These are phyloP conservation scores for Venturia aucupariae DNA, from an alignment of 2,329 filamentous ascomycete species.

Conservation along the genomic window DNA sequence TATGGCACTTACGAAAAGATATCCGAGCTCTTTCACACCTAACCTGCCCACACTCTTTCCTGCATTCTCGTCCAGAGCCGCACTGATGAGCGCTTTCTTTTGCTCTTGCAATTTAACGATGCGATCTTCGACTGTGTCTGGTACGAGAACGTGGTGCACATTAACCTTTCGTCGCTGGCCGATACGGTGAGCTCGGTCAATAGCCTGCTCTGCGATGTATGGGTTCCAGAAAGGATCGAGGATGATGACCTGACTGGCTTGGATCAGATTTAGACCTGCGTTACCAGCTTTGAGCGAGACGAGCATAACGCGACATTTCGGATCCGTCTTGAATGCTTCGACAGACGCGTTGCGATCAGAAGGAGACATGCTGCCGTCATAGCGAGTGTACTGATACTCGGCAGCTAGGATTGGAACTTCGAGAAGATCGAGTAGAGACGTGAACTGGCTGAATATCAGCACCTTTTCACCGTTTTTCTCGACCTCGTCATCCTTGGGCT, in stretches of 20 bases:
- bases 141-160: conserved; percentile 70
- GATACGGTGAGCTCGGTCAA: conserved; percentile 82
- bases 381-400: conserved; percentile 54
- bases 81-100: conserved; percentile 68
- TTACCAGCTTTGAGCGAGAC: conserved; percentile 75
- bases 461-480: conserved; percentile 65
- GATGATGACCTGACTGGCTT: conserved; percentile 77
- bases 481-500: conserved; percentile 18
- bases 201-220: conserved; percentile 83
- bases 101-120: conserved; percentile 70
- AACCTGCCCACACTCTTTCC: conserved; percentile 9
- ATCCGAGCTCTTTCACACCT: conserved; percentile 11
- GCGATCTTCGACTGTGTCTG: conserved; percentile 76
- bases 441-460: conserved; percentile 76
- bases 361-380: conserved; percentile 67
- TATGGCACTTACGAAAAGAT: conserved; percentile 11
- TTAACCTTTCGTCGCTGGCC: conserved; percentile 66
- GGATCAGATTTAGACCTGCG: conserved; percentile 75
- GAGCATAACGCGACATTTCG: conserved; percentile 58
- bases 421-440: conserved; percentile 65
- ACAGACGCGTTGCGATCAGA: conserved; percentile 58
- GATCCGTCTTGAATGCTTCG: conserved; percentile 54
- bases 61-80: conserved; percentile 69
- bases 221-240: conserved; percentile 95
- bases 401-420: conserved; percentile 59